Conservation (phyloP, 805 yeast genomes). For the Lachancea dasiensis region DNA sequence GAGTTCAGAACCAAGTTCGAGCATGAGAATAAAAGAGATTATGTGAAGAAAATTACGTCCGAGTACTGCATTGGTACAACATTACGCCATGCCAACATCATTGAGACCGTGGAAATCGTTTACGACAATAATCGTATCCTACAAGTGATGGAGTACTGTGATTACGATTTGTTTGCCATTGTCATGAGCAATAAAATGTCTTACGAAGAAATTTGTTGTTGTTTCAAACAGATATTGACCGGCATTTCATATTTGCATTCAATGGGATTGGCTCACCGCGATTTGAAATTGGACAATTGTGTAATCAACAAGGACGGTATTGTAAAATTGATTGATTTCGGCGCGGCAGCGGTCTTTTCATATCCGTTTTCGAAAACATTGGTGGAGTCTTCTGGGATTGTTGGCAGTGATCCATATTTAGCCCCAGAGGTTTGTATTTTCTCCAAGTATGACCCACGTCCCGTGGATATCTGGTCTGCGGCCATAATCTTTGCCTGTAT, state of each 20-base stretch:
- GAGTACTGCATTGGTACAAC: constrained; percentile 94
- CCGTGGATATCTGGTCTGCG: constrained; percentile 90
- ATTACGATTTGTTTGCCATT: constrained; percentile 85
- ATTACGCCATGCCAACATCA: constrained; percentile 80
- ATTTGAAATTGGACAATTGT: constrained; percentile 87
- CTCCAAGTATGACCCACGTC: constrained; percentile 80
- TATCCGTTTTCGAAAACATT: constrained; percentile 74
- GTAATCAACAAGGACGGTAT: constrained; percentile 78
- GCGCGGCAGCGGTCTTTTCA: constrained; percentile 85
- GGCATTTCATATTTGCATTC: constrained; percentile 78
- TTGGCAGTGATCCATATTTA: constrained; percentile 82
- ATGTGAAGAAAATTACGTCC: constrained; percentile 86
- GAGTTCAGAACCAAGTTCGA: constrained; percentile 77
- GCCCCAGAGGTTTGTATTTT: constrained; percentile 90
- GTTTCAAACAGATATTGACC: constrained; percentile 77
- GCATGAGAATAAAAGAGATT: constrained; percentile 74
- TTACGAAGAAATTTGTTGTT: constrained; percentile 72
- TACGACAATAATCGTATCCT: constrained; percentile 81
- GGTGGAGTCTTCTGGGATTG: constrained; percentile 76
- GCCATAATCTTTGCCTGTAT: constrained; percentile 90
- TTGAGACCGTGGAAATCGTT: constrained; percentile 85
- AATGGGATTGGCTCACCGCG: constrained; percentile 87
- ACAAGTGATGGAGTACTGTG: constrained; percentile 94
- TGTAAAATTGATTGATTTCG: constrained; percentile 87
- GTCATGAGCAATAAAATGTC: constrained; percentile 92